A percentile compares a stretch with the other conserved stretches of the same genome.
These are phyloP conservation scores for Fonsecaea erecta DNA, from an alignment of 2,329 filamentous ascomycete species.

Conservation along the genomic window DNA sequence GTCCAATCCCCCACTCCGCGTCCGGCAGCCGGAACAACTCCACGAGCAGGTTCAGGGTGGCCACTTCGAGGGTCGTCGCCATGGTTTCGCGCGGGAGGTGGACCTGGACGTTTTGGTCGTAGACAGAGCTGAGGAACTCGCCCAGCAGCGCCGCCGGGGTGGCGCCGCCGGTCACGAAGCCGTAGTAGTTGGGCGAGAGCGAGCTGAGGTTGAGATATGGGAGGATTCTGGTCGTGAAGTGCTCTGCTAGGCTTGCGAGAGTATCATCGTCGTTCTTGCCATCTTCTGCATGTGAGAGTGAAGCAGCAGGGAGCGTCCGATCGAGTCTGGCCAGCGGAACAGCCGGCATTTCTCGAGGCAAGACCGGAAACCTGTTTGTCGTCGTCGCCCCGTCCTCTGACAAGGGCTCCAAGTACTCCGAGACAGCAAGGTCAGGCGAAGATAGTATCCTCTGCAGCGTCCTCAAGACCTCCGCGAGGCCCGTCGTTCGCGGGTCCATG, in stretches of 20 bases:
- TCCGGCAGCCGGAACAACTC: conserved; percentile 67
- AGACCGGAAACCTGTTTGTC: neutral
- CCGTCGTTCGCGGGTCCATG: conserved; percentile 6
- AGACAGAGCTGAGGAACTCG: conserved; percentile 78
- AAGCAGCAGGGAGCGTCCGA: neutral
- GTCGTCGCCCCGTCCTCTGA: neutral
- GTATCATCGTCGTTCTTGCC: neutral
- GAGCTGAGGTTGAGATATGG: conserved; percentile 69
- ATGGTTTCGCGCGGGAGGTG: conserved; percentile 78
- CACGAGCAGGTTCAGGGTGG: conserved; percentile 70
- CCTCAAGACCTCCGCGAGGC: conserved; percentile 9
- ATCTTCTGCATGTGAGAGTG: neutral
- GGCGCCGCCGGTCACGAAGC: conserved; percentile 82
- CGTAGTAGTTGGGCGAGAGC: conserved; percentile 74
- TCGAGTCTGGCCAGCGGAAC: neutral
- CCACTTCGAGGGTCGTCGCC: conserved; percentile 75
- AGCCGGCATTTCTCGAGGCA: conserved; percentile 6
- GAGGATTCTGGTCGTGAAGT: conserved; percentile 49
- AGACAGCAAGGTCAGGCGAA: conserved; percentile 8
- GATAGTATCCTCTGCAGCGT: conserved; percentile 5
- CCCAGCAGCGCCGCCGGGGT: conserved; percentile 80
- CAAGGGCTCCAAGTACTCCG: neutral
- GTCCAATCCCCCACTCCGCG: conserved; percentile 53
- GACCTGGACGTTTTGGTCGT: conserved; percentile 84
- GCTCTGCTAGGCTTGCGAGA: conserved; percentile 30